Evolutionary conservation across 1,284 basidiomycete genomes (phyloP).

Genomic region (Austropuccinia psidii): DNA sequence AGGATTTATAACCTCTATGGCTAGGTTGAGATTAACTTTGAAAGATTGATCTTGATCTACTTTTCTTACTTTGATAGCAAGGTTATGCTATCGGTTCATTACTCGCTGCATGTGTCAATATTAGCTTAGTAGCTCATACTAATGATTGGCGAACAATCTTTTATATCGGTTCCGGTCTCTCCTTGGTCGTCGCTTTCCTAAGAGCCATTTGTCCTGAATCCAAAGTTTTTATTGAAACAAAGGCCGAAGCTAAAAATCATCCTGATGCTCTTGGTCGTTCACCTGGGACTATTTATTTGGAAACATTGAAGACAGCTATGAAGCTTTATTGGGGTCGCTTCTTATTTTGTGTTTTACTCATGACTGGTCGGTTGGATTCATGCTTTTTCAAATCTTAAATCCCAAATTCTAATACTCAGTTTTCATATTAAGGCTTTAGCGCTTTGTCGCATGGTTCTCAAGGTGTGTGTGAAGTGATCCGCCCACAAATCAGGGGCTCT

Average conservation of each 20-base stretch:
- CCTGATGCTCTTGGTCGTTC: neutral
- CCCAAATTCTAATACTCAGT: neutral
- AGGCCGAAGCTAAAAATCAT: constrained; percentile 51
- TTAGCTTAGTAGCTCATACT: constrained; percentile 37
- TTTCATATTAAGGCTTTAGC: constrained; percentile 63
- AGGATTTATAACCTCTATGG: constrained; percentile 55
- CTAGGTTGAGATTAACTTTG: constrained; percentile 58
- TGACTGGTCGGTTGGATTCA: constrained; percentile 46
- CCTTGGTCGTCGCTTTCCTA: constrained; percentile 64
- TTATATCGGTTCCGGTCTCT: constrained; percentile 60
- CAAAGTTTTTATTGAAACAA: constrained; percentile 57
- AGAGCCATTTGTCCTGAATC: constrained; percentile 72
- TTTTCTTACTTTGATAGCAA: constrained; percentile 37
- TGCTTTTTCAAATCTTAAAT: neutral
- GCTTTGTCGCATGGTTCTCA: constrained; percentile 84
- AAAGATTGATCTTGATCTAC: constrained; percentile 54
- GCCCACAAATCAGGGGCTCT: constrained; percentile 42
- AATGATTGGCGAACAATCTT: constrained; percentile 53
- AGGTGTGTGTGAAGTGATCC: constrained; percentile 38
- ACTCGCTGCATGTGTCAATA: constrained; percentile 42
- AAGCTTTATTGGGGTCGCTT: constrained; percentile 74
- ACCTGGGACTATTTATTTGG: constrained; percentile 29
- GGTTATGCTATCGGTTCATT: constrained; percentile 42
- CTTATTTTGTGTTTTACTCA: constrained; percentile 62
- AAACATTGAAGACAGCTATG: constrained; percentile 55